These are phyloP conservation scores for Arabidopsis thaliana DNA, from an alignment of 345 rosid genomes.

Conservation along the genomic window TAIR10.1 NC_003076.8:2827501-2828000, in stretches of 20 bases:
- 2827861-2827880: slow-evolving; percentile 98
- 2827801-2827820: neutral
- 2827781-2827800: neutral
- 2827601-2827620: slow-evolving; percentile 97
- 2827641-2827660: slow-evolving; percentile 98
- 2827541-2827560: slow-evolving; percentile 97
- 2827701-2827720: slow-evolving; percentile 99
- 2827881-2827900: slow-evolving; percentile 99
- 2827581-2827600: slow-evolving; percentile 99
- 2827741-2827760: slow-evolving; percentile 63
- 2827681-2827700: slow-evolving; percentile 99
- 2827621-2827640: slow-evolving; percentile 98
- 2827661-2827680: slow-evolving; percentile 98
- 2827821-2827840: slow-evolving; percentile 14
- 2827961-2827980: slow-evolving; percentile 97
- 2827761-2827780: neutral
- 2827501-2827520: slow-evolving; percentile 46
- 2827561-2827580: slow-evolving; percentile 99
- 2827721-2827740: slow-evolving; percentile 95
- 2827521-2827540: slow-evolving; percentile 99
- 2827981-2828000: slow-evolving; percentile 98
- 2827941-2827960: slow-evolving; percentile 98
- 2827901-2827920: slow-evolving; percentile 92
- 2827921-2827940: slow-evolving; percentile 94
- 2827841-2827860: slow-evolving; percentile 98